Evolutionary conservation across 345 rosid genomes (phyloP), one percentile per base, ranked within the genome.

Genomic region (Acer negundo): DNA sequence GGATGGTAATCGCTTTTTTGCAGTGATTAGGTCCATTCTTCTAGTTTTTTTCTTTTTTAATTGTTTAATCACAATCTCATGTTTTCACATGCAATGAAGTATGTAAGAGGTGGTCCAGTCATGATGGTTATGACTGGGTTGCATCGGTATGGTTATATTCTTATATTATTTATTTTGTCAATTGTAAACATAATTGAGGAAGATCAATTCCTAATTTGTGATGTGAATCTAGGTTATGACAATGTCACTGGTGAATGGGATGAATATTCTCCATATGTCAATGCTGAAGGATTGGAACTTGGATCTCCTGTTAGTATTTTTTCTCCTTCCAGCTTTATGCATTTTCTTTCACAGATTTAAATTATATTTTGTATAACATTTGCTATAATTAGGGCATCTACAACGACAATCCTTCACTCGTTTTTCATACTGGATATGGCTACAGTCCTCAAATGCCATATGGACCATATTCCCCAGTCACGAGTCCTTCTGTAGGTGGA

Each of bases 401-500:
- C 87, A 93, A 87, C 46, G 97, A 93, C 59, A 91, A 83, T 87
- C 87, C 92, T 58, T 89, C 97, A 51, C 77, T 93, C 56, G 86
- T 93, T 23, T 93, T 83, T 84, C 98, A 93, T 81, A 66, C 92
- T 56, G 98, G 94, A 79, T 93, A 91, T 82, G 93, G 94, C 67
- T 93, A 89, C 85, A 85, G 87, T 81, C 92, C 98, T 0, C 92
- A 90, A 84, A 89, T 93, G 92, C 94, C 97, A 56, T 91, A 89
- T 77, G 97, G 97, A 62, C 94, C 93, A 72, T 93, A 91, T 82
- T 93, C 98, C 72, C 98, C 97, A 1, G 98, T 88, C 78, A 87
- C 97, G 53, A 85, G 90, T 64, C 94, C 98, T 80, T 86, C 96
- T 31, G 88, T 86, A 42, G 89, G 88, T 76, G 87, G 85, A 75